phyloP scores from a whole-genome alignment of 2,329 filamentous ascomycete genomes.

The Meredithiella fracta region DNA sequence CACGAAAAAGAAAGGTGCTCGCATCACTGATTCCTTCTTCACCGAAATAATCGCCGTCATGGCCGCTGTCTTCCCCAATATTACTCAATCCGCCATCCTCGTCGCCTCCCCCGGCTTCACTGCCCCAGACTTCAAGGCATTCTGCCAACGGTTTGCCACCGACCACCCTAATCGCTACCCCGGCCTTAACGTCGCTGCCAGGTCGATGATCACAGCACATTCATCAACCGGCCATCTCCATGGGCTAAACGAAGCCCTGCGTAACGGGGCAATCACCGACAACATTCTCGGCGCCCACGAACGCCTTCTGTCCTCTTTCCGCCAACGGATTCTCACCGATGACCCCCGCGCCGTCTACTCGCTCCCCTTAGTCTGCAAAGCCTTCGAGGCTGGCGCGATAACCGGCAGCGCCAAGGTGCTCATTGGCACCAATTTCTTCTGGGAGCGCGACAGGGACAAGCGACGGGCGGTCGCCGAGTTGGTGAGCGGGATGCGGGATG shows the following conservation, averaged over 20 bases:
- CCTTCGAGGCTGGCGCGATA: constrained; percentile 75
- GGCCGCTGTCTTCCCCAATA: constrained; percentile 56
- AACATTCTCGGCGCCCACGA: constrained; percentile 68
- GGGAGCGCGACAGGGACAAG: constrained; percentile 60
- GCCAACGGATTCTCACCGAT: constrained; percentile 60
- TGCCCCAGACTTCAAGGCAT: constrained; percentile 63
- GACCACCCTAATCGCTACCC: constrained; percentile 37
- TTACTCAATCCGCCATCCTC: constrained; percentile 64
- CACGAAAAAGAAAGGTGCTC: constrained; percentile 24
- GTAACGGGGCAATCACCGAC: constrained; percentile 58
- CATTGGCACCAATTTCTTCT: constrained; percentile 75
- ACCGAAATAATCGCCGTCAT: constrained; percentile 36
- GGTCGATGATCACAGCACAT: constrained; percentile 59
- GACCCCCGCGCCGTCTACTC: constrained; percentile 89
- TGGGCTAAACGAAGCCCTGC: constrained; percentile 71
- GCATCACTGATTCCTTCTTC: constrained; percentile 14
- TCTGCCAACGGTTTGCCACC: constrained; percentile 38
- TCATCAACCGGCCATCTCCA: constrained; percentile 75
- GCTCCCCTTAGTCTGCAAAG: constrained; percentile 60
- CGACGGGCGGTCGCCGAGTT: constrained; percentile 68
- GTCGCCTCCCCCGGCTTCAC: constrained; percentile 83
- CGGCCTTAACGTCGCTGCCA: constrained; percentile 42
- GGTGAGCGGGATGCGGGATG: constrained; percentile 73
- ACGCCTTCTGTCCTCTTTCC: constrained; percentile 61
- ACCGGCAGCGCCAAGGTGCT: constrained; percentile 70